Evolutionary conservation across 495 filamentous ascomycete species (phyloP).

Genomic region (Talaromyces thailandensis): DNA sequence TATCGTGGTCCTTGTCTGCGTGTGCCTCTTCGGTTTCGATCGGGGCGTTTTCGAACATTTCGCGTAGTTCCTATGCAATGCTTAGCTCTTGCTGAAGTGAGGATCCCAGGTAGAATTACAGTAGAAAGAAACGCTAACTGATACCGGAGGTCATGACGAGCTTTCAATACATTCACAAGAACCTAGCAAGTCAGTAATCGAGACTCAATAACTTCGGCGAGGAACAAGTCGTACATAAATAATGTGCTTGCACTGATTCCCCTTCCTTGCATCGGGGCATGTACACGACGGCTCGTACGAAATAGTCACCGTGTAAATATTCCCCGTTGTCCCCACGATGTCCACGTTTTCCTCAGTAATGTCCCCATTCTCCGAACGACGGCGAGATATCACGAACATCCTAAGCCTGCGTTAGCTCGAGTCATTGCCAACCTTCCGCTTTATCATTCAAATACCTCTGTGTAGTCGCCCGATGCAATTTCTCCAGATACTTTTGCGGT

Average conservation of each 20-base stretch:
- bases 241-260: conserved; percentile 72
- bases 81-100: too few relatives aligned
- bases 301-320: conserved; percentile 59
- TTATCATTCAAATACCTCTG: conserved; percentile 18
- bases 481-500: conserved; percentile 30
- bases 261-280: conserved; percentile 53
- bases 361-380: conserved; percentile 27
- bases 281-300: conserved; percentile 50
- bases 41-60: conserved; percentile 28
- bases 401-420: conserved; percentile 16
- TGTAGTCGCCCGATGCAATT: conserved; percentile 31
- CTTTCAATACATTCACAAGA: conserved; percentile 56
- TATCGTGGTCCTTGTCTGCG: conserved; percentile 11
- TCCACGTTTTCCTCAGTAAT: conserved; percentile 48
- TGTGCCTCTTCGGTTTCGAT: conserved; percentile 15
- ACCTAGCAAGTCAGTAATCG: conserved; percentile 32
- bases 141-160: conserved; percentile 53
- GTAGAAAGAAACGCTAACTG: conserved; percentile 62
- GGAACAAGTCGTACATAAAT: conserved; percentile 39
- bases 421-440: too few relatives aligned
- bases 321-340: conserved; percentile 66
- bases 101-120: conserved; percentile 18
- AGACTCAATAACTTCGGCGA: neutral
- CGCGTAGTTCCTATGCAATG: conserved; percentile 2
- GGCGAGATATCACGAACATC: conserved; percentile 50